A percentile compares a stretch with the other conserved stretches of the same genome.
These are phyloP conservation scores for Penicillium lividum DNA, from an alignment of 495 filamentous ascomycete species.

Conservation along the genomic window DNA sequence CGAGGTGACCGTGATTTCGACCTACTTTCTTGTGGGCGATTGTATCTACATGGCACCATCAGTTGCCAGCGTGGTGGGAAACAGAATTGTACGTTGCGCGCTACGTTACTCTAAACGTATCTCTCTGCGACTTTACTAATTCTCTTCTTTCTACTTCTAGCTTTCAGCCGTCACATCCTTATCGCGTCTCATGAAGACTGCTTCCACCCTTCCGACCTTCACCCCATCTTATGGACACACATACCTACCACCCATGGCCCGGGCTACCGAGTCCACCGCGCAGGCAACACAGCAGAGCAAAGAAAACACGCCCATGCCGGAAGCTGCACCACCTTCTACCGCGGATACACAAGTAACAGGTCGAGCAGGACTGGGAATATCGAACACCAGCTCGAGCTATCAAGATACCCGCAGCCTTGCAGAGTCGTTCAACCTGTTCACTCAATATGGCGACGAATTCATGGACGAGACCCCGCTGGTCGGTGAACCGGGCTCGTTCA, in stretches of 20 bases:
- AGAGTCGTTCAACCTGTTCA: conserved; percentile 65
- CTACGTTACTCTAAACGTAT: background rate
- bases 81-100: conserved; percentile 62
- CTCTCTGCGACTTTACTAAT: conserved; percentile 11
- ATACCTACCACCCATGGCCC: conserved; percentile 60
- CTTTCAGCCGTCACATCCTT: conserved; percentile 62
- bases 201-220: conserved; percentile 66
- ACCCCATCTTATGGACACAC: conserved; percentile 72
- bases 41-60: conserved; percentile 89
- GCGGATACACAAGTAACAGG: conserved; percentile 31
- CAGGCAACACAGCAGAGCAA: conserved; percentile 50
- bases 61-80: conserved; percentile 72
- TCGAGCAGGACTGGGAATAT: conserved; percentile 40
- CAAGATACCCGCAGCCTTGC: conserved; percentile 59
- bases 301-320: conserved; percentile 63
- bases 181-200: conserved; percentile 64
- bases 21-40: conserved; percentile 82
- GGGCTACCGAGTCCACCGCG: conserved; percentile 33
- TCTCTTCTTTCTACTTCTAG: conserved; percentile 49
- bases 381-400: conserved; percentile 31
- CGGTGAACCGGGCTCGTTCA: conserved; percentile 85
- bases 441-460: conserved; percentile 71
- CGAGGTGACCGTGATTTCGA: conserved; percentile 69
- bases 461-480: conserved; percentile 90
- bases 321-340: conserved; percentile 28